Percentiles rank a stretch among this genome's conserved stretches.
phyloP scores from a whole-genome alignment of 1,284 basidiomycete species.

The Naganishia sp. region DNA sequence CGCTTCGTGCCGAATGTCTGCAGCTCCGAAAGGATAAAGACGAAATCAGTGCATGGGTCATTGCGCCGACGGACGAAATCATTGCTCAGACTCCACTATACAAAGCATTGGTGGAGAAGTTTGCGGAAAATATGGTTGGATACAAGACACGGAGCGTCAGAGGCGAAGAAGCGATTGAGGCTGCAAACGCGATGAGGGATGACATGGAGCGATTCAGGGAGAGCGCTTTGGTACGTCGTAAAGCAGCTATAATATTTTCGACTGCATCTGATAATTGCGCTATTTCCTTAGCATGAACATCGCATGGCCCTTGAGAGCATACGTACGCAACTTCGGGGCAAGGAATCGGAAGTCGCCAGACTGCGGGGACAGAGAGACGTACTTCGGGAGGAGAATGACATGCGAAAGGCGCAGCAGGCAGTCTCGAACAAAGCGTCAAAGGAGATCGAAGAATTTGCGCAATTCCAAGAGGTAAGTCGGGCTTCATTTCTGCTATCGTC shows the following conservation, averaged over 20 bases:
- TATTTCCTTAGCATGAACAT: slow-evolving; percentile 29
- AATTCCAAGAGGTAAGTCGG: slow-evolving; percentile 57
- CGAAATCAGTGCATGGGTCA: slow-evolving; percentile 24
- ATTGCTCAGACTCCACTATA: slow-evolving; percentile 26
- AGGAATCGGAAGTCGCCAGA: slow-evolving; percentile 72
- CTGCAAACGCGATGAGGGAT: slow-evolving; percentile 19
- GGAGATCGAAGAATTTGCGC: slow-evolving; percentile 70
- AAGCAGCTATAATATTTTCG: background rate
- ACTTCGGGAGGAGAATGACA: slow-evolving; percentile 72
- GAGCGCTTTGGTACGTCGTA: slow-evolving; percentile 8
- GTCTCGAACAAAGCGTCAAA: slow-evolving; percentile 60
- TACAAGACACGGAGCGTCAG: slow-evolving; percentile 18
- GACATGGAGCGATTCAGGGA: slow-evolving; percentile 24
- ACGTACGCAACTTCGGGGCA: slow-evolving; percentile 38
- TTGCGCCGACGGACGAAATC: slow-evolving; percentile 25
- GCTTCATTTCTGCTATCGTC: background rate
- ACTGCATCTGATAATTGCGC: background rate
- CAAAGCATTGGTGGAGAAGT: slow-evolving; percentile 23
- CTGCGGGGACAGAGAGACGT: slow-evolving; percentile 82
- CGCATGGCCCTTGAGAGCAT: slow-evolving; percentile 25
- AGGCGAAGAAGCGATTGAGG: slow-evolving; percentile 24
- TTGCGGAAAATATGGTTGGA: slow-evolving; percentile 24
- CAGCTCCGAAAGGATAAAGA: slow-evolving; percentile 18
- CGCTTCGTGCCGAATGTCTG: slow-evolving; percentile 23
- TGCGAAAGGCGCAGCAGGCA: slow-evolving; percentile 63